phyloP scores from a whole-genome alignment of 2,329 filamentous ascomycete species.

The Alternaria solani region DNA sequence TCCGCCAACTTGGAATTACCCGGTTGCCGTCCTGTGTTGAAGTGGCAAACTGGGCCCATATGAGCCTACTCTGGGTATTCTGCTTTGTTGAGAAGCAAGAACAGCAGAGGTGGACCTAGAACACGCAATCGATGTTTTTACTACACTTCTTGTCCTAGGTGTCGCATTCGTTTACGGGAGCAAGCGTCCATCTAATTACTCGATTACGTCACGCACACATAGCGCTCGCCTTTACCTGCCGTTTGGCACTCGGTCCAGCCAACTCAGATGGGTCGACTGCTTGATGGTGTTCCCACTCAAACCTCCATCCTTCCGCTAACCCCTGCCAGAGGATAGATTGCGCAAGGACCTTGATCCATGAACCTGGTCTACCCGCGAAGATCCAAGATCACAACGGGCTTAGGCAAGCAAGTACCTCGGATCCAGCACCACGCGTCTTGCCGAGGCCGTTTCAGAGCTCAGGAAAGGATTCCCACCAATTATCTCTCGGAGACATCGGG shows the following conservation, averaged over 20 bases:
- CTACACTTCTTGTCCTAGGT: not conserved
- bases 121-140: conserved; percentile 3
- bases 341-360: conserved; percentile 18
- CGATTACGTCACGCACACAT: conserved; percentile 3
- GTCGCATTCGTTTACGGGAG: not conserved
- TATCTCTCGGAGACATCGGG: not conserved
- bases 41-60: not conserved
- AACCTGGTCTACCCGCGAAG: conserved; percentile 24
- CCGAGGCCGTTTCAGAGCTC: conserved; percentile 11
- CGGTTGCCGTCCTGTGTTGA: not conserved
- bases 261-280: conserved; percentile 8
- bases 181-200: not conserved
- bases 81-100: conserved; percentile 18
- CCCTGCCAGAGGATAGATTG: conserved; percentile 20
- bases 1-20: conserved; percentile 1
- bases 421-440: conserved; percentile 5
- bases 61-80: conserved; percentile 2
- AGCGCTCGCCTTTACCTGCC: conserved; percentile 11
- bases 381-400: conserved; percentile 23
- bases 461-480: not conserved
- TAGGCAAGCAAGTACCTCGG: conserved; percentile 13
- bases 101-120: conserved; percentile 6
- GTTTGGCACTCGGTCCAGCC: conserved; percentile 1
- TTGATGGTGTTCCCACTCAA: conserved; percentile 7
- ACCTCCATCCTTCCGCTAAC: conserved; percentile 15